Conservation (phyloP, 768 basidiomycete species). For the Suillus variegatus region DNA sequence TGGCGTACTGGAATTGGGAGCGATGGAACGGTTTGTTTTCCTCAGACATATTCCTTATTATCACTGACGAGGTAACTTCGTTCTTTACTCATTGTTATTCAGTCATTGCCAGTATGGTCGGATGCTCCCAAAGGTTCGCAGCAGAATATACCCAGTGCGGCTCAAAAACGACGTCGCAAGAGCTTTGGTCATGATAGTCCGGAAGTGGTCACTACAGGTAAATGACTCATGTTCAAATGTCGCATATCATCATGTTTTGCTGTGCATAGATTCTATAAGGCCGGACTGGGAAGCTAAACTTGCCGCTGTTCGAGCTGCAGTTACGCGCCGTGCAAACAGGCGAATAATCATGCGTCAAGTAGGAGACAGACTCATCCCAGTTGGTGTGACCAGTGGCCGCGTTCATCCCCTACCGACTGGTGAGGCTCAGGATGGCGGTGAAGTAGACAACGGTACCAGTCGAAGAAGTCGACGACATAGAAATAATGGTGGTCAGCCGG, state of each 20-base stretch:
- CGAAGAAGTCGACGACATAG: slow-evolving; percentile 55
- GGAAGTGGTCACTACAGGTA: slow-evolving; percentile 91
- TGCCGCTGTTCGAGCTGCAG: slow-evolving; percentile 92
- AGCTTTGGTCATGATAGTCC: slow-evolving; percentile 84
- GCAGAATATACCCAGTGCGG: slow-evolving; percentile 42
- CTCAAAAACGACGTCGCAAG: slow-evolving; percentile 80
- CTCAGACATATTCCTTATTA: background rate
- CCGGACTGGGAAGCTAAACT: slow-evolving; percentile 98
- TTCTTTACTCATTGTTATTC: slow-evolving; percentile 5
- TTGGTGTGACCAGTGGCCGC: slow-evolving; percentile 91
- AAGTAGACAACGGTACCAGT: slow-evolving; percentile 40
- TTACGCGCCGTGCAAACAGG: slow-evolving; percentile 91
- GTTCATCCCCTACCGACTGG: slow-evolving; percentile 66
- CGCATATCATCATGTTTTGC: slow-evolving; percentile 10
- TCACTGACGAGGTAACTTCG: background rate
- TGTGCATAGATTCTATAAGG: slow-evolving; percentile 80
- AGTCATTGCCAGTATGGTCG: slow-evolving; percentile 47
- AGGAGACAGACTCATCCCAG: slow-evolving; percentile 94
- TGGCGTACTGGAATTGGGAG: slow-evolving; percentile 82
- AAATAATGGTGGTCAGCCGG: slow-evolving; percentile 47
- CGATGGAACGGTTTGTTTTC: slow-evolving; percentile 62
- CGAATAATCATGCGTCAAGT: slow-evolving; percentile 98
- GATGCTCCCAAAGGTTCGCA: slow-evolving; percentile 53
- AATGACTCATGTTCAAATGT: slow-evolving; percentile 23
- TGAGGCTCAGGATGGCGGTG: slow-evolving; percentile 50